A percentile compares a stretch with the other conserved stretches of the same genome.
These are phyloP conservation scores for Auriscalpium orientale DNA, from an alignment of 768 basidiomycete genomes.

Conservation along the genomic window DNA sequence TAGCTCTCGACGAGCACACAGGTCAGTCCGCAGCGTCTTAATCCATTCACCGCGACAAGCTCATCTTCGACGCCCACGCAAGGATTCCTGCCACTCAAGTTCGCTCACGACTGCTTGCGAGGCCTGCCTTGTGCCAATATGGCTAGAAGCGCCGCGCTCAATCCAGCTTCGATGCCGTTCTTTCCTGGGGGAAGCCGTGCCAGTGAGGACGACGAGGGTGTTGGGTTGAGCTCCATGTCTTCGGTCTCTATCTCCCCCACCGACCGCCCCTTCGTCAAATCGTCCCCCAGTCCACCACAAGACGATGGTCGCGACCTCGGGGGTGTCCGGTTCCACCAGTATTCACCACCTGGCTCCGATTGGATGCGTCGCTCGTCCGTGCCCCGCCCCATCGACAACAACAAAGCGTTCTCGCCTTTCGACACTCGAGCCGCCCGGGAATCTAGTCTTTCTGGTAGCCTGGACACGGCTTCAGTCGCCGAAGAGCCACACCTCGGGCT, in stretches of 20 bases:
- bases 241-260: slow-evolving; percentile 52
- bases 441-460: slow-evolving; percentile 12
- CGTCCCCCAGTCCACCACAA: slow-evolving; percentile 58
- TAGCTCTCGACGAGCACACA: too few species aligned
- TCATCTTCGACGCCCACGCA: not conserved
- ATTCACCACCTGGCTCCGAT: slow-evolving; percentile 20
- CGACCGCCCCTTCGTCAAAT: slow-evolving; percentile 59
- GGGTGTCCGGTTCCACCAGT: slow-evolving; percentile 13
- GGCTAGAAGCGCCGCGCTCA: slow-evolving; percentile 71
- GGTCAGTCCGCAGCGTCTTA: too few species aligned
- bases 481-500: slow-evolving; percentile 2
- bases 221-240: slow-evolving; percentile 43
- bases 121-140: slow-evolving; percentile 27
- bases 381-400: slow-evolving; percentile 5
- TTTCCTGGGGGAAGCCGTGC: slow-evolving; percentile 63
- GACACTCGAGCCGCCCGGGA: slow-evolving; percentile 6
- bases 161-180: slow-evolving; percentile 80
- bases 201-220: slow-evolving; percentile 46
- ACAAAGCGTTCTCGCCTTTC: slow-evolving; percentile 25
- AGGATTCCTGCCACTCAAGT: not conserved
- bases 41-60: too few species aligned
- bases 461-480: slow-evolving; percentile 8
- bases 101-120: not conserved
- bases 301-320: slow-evolving; percentile 22
- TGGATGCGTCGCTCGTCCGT: slow-evolving; percentile 15